A percentile compares a stretch with the other conserved stretches of the same genome.
These are phyloP conservation scores for Peronospora farinosa DNA, from an alignment of 352 stramenopile genomes.

Conservation along the genomic window DNA sequence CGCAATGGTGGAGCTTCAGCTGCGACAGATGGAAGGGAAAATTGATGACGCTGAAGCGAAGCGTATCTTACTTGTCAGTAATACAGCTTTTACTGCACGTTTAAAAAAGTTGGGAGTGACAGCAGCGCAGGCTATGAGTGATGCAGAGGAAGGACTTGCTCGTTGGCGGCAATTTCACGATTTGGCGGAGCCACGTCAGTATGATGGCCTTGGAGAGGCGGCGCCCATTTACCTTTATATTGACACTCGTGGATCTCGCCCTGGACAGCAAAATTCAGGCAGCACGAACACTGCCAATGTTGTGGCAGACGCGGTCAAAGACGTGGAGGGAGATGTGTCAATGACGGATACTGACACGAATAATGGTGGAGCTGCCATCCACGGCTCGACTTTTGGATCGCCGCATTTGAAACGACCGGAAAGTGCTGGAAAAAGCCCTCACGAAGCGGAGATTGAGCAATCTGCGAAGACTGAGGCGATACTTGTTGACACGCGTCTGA, in stretches of 20 bases:
- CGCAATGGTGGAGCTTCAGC: slow-evolving; percentile 43
- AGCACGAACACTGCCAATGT: slow-evolving; percentile 1
- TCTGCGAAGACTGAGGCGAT: slow-evolving; percentile 9
- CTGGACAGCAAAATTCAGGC: slow-evolving; percentile 5
- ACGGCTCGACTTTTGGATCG: slow-evolving; percentile 2
- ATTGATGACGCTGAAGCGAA: slow-evolving; percentile 19
- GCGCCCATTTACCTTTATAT: slow-evolving; percentile 54
- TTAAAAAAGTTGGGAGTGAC: slow-evolving; percentile 24
- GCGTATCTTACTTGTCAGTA: slow-evolving; percentile 18
- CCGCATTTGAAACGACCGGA: slow-evolving; percentile 2
- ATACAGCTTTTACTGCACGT: slow-evolving; percentile 25
- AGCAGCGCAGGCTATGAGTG: slow-evolving; percentile 9
- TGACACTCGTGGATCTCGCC: slow-evolving; percentile 35
- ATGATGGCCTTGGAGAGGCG: slow-evolving; percentile 26
- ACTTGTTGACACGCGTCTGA: slow-evolving; percentile 3
- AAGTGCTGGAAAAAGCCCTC: slow-evolving; percentile 17
- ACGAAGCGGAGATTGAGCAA: slow-evolving; percentile 12
- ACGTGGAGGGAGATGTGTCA: slow-evolving; percentile 30
- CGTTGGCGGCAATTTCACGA: slow-evolving; percentile 28
- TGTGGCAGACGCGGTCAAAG: slow-evolving; percentile 19
- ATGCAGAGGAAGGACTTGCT: slow-evolving; percentile 25
- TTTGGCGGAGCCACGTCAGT: slow-evolving; percentile 13
- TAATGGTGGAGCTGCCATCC: slow-evolving; percentile 6
- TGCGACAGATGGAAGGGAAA: slow-evolving; percentile 22
- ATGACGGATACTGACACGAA: slow-evolving; percentile 28